Evolutionary conservation across 2,329 filamentous ascomycete species (phyloP), one percentile per base, ranked within the genome.

Genomic region (Aspergillus floridensis): DNA sequence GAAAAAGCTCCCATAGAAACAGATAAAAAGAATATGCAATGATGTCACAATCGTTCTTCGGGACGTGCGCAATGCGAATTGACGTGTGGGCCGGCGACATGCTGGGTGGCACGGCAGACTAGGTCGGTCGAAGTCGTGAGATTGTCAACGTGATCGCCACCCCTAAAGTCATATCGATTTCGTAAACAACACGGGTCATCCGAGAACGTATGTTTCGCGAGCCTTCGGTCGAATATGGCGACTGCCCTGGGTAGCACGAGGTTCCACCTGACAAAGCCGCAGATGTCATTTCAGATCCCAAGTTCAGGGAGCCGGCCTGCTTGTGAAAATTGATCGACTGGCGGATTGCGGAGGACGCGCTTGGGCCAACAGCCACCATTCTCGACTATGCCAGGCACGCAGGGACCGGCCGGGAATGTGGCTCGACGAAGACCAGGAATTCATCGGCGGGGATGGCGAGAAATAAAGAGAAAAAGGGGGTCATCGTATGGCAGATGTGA

Each of bases 1-100:
- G 32, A 14, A 16, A 63, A 49, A 52, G 19, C 54, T 26, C 59
- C 63, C 41, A 59, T 61, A 55, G 65, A 56, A 58, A 47, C 32
- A 35, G 32, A 35, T 12, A 35, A 35, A 16, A 35, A 35, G 32
- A 32, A 35, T 35, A 35, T 35, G 32, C 32, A 35, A 66, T 70
- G 68, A 70, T 69, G 68, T 70, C 68, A 70, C 65, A 41, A 53
- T 26, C 32, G 24, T 41, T 19, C 32, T 41, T 14, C 16, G 21
- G 38, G 7, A 26, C 51, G 46, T 38, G 38, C 53, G 16, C 50
- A 44, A 19, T 38, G 46, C 21, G 41, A 49, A n/a, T 59, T 48
- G 32, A 54, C 53, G 14, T 47, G 29, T 19, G 31, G 31, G 41
- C 41, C 22, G 49, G 31, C 44, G 32, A 22, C 19, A 26, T 53